phyloP scores from a whole-genome alignment of 495 filamentous ascomycete genomes.

The Aspergillus saccharolyticus region DNA sequence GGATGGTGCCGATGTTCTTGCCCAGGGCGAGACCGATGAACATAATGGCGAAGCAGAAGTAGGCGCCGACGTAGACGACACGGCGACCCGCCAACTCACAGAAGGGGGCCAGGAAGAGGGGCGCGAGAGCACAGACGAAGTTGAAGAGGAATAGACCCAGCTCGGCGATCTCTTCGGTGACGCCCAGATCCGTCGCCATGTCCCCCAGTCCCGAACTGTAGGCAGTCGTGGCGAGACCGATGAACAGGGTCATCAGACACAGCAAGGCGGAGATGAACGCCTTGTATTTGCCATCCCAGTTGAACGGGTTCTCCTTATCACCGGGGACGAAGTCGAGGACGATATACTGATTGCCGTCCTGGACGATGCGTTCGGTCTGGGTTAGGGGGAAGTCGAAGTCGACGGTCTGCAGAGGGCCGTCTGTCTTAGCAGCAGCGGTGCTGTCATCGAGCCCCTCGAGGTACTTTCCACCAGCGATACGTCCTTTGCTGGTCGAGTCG shows the following conservation, averaged over 20 bases:
- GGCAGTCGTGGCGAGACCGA: conserved; percentile 44
- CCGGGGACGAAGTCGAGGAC: conserved; percentile 35
- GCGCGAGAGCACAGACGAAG: conserved; percentile 38
- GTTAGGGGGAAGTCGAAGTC: conserved; percentile 41
- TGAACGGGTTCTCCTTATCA: conserved; percentile 44
- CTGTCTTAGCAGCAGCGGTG: conserved; percentile 11
- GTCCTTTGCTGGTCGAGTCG: conserved; percentile 17
- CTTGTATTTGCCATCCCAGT: conserved; percentile 35
- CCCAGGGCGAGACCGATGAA: conserved; percentile 40
- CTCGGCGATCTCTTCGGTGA: conserved; percentile 32
- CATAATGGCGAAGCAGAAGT: conserved; percentile 35
- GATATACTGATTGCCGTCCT: conserved; percentile 30
- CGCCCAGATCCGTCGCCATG: conserved; percentile 36
- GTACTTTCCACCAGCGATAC: conserved; percentile 35
- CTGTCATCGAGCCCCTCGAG: conserved; percentile 19
- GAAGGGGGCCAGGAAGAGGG: conserved; percentile 42
- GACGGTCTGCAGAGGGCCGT: conserved; percentile 30
- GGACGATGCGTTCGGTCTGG: conserved; percentile 15
- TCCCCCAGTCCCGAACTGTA: conserved; percentile 39
- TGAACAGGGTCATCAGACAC: conserved; percentile 45
- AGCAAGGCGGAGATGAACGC: conserved; percentile 39
- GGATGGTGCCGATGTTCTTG: conserved; percentile 64
- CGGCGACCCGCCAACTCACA: conserved; percentile 40
- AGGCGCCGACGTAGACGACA: conserved; percentile 36
- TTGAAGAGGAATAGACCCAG: conserved; percentile 42